Evolutionary conservation across 768 basidiomycete genomes (phyloP).

Genomic region (Boletus eberwhitei): DNA sequence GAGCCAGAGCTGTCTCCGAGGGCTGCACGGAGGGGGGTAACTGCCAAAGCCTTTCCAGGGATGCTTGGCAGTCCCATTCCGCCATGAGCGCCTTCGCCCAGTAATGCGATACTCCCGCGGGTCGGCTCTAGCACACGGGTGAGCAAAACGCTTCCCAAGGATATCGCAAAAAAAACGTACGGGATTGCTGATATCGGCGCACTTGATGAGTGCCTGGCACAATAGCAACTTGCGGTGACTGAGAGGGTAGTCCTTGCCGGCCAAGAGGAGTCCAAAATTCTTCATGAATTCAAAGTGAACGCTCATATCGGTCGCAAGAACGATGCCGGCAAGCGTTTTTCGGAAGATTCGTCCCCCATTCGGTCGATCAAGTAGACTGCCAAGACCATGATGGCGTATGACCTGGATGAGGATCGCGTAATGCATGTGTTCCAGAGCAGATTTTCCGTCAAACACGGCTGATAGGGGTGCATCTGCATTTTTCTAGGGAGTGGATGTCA

Average conservation of each 20-base stretch:
- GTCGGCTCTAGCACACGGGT: slow-evolving; percentile 64
- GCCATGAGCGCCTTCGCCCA: slow-evolving; percentile 88
- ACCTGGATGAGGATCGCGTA: slow-evolving; percentile 75
- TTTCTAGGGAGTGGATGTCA: slow-evolving; percentile 52
- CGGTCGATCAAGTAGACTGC: slow-evolving; percentile 59
- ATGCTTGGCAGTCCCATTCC: slow-evolving; percentile 90
- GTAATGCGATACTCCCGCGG: slow-evolving; percentile 84
- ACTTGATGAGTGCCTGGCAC: slow-evolving; percentile 92
- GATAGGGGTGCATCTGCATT: slow-evolving; percentile 90
- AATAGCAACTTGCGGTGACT: slow-evolving; percentile 60
- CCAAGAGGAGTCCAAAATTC: slow-evolving; percentile 51
- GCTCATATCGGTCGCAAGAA: slow-evolving; percentile 94
- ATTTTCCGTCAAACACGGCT: slow-evolving; percentile 82
- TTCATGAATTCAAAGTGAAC: slow-evolving; percentile 84
- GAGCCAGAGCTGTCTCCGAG: slow-evolving; percentile 51
- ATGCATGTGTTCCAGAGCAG: slow-evolving; percentile 91
- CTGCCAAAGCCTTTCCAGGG: slow-evolving; percentile 75
- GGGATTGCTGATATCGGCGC: slow-evolving; percentile 98
- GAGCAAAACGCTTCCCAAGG: slow-evolving; percentile 4
- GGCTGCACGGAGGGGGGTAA: slow-evolving; percentile 57
- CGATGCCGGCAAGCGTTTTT: slow-evolving; percentile 72
- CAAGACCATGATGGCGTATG: slow-evolving; percentile 78
- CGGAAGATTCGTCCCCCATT: slow-evolving; percentile 49
- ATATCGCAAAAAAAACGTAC: slow-evolving; percentile 49
- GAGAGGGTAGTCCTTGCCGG: slow-evolving; percentile 37